Percentiles rank a stretch among this genome's conserved stretches.
Conservation (phyloP, 1,284 basidiomycete species). For the Albatrellus sp. region DNA sequence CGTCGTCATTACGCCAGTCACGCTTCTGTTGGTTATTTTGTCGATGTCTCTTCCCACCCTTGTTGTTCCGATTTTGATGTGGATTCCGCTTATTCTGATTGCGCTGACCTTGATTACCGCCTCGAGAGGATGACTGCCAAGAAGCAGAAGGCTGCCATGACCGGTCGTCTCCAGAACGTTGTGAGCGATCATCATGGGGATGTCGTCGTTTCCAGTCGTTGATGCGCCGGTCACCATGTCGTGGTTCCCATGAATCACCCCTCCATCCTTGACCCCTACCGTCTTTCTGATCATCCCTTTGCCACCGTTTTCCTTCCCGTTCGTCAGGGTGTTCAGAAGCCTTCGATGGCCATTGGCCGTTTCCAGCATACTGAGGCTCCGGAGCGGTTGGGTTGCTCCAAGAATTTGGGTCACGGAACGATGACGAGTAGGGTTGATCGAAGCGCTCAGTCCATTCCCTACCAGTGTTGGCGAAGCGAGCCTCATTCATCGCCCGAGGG, state of each 20-base stretch:
- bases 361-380: conserved; percentile 25
- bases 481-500: conserved; percentile 12
- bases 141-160: conserved; percentile 23
- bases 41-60: conserved; percentile 17
- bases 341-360: conserved; percentile 31
- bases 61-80: conserved; percentile 37
- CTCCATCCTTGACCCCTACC: conserved; percentile 8
- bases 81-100: conserved; percentile 30
- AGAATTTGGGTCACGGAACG: conserved; percentile 25
- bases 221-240: conserved; percentile 8
- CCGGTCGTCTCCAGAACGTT: conserved; percentile 18
- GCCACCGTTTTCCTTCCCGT: conserved; percentile 11
- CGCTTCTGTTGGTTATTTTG: conserved; percentile 22
- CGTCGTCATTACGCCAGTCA: conserved; percentile 53
- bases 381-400: conserved; percentile 21
- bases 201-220: conserved; percentile 9
- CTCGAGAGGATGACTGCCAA: conserved; percentile 19
- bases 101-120: conserved; percentile 19
- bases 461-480: conserved; percentile 16
- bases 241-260: conserved; percentile 13
- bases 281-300: conserved; percentile 9
- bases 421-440: conserved; percentile 27
- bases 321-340: conserved; percentile 11
- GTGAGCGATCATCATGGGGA: conserved; percentile 11
- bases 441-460: conserved; percentile 36